Evolutionary conservation across 148 eudicot genomes (phyloP), one percentile per base, ranked within the genome.

Genomic region (Linanthus parryae): DNA sequence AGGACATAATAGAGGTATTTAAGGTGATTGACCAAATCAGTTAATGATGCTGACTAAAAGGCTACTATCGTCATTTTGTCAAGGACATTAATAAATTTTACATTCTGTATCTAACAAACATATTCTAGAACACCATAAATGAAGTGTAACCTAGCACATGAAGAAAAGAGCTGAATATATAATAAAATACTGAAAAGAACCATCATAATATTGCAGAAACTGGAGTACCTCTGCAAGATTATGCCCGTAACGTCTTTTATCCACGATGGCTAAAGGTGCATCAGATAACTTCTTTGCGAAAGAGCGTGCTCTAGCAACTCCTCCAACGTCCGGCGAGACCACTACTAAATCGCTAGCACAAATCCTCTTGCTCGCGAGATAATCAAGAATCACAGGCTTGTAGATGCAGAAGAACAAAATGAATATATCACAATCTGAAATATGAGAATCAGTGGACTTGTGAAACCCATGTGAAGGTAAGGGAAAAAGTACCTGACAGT

Each of bases 321-420:
- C 97, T 57, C 97, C 97, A 72, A 89, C 97, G 72, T 89, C 97
- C 30, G 97, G 97, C 48, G 97, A 89, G 53, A 89, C 97, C 42
- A 89, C 97, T 14, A 89, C 95, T 68, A 89, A 67, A 71, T 89
- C 95, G 63, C 71, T 76, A 33, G 80, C 82, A 57, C 71, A 62
- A 41, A 85, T 79, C 50, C 73, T 71, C 85, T 89, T 89, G 88
- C 97, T 89, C 13, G 97, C 97, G 47, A 89, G 77, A 64, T 89
- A 89, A 70, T 89, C 97, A 48, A 89, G 95, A 63, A 89, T 82
- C 52, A 89, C 97, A 63, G 95, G 88, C 97, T 89, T 59, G 68
- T 57, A 54, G 36, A 64, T 24, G 36, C 55, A 65, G 64, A 61
- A 24, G 2, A 54, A 45, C 28, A 27, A 52, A 11, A 42, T 17